These are phyloP conservation scores for Fraxinus angustifolia DNA, from an alignment of 305 asterid genomes.

Conservation along the genomic window DNA sequence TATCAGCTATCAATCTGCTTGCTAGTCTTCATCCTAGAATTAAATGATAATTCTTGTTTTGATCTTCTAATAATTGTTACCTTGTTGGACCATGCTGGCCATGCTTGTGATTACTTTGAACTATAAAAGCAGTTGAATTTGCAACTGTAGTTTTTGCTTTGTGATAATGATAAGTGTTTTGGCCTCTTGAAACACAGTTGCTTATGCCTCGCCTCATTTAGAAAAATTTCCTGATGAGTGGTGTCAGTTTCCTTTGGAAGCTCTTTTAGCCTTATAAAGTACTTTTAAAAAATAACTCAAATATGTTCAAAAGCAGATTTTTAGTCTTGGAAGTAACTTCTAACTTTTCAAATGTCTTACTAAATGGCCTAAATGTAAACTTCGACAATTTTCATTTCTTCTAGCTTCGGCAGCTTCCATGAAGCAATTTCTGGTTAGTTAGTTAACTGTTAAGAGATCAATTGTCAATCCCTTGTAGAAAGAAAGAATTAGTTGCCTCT, in stretches of 20 bases:
- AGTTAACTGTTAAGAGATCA: background rate
- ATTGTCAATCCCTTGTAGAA: background rate
- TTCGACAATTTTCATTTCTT: background rate
- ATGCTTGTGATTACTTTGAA: constrained; percentile 18
- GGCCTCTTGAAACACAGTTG: background rate
- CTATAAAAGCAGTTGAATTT: constrained; percentile 19
- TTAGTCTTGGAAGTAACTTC: background rate
- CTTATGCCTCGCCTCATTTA: background rate
- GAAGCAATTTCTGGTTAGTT: background rate
- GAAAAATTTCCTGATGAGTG: background rate
- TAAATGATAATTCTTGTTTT: constrained; percentile 27
- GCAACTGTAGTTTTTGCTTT: constrained; percentile 22
- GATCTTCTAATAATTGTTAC: constrained; percentile 37
- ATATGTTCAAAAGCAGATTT: background rate
- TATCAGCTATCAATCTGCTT: constrained; percentile 5
- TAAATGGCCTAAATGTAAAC: background rate
- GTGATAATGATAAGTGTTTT: constrained; percentile 15
- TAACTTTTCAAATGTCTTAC: background rate
- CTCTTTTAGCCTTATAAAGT: background rate
- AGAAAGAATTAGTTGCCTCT: background rate
- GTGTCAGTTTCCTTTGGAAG: background rate
- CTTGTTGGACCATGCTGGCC: constrained; percentile 16
- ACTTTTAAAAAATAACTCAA: background rate
- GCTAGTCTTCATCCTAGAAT: constrained; percentile 17
- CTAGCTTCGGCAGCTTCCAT: background rate